These are phyloP conservation scores for Ordospora pajunii DNA, from an alignment of 371 early-diverging fungal species.

Conservation along the genomic window DNA sequence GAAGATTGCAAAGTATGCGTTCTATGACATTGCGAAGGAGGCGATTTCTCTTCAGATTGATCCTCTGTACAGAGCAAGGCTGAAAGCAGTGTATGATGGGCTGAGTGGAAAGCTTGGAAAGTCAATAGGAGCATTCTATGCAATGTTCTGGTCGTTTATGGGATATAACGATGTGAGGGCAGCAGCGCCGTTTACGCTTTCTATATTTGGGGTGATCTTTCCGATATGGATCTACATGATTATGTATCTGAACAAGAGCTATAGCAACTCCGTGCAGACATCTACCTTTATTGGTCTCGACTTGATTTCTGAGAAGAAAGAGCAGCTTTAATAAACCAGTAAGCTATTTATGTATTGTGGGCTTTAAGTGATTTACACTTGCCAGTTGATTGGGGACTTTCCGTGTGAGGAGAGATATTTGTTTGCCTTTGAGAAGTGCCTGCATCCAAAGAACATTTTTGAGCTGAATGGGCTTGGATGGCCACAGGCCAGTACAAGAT, in stretches of 20 bases:
- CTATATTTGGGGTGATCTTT: neutral
- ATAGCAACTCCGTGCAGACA: conserved; percentile 25
- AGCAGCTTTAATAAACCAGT: neutral
- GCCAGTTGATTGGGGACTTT: conserved; percentile 68
- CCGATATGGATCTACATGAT: conserved; percentile 22
- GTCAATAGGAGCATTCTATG: conserved; percentile 48
- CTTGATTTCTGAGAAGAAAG: conserved; percentile 9
- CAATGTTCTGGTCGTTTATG: conserved; percentile 38
- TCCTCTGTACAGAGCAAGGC: conserved; percentile 39
- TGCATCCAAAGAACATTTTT: conserved; percentile 71
- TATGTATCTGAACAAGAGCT: conserved; percentile 26
- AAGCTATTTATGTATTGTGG: neutral
- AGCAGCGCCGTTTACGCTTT: conserved; percentile 14
- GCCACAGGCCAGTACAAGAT: conserved; percentile 72
- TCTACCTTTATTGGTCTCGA: conserved; percentile 18
- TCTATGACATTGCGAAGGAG: conserved; percentile 61
- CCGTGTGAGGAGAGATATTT: conserved; percentile 69
- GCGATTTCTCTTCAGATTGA: conserved; percentile 57
- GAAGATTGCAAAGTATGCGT: conserved; percentile 60
- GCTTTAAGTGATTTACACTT: neutral
- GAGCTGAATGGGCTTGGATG: conserved; percentile 90
- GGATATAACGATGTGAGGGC: neutral
- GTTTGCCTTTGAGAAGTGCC: conserved; percentile 82
- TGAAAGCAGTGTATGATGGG: conserved; percentile 60
- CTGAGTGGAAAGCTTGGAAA: conserved; percentile 60